Base-by-base conservation (phyloP, 805 yeast genomes). In the Barnettozyma populi region DNA sequence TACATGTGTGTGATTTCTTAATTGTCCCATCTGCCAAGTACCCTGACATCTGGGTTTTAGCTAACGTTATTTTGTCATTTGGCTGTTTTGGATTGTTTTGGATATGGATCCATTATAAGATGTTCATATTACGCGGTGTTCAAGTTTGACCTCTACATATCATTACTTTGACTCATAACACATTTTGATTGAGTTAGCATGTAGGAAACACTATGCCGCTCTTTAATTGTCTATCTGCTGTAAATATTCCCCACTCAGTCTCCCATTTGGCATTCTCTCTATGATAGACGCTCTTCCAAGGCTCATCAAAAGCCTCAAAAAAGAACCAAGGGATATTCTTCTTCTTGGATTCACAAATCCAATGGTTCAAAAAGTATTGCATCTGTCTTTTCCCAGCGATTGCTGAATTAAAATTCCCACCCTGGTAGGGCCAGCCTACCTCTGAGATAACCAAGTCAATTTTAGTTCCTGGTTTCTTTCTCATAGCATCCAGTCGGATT, bases 11-110 rank as follows among this genome's bases (percentile, higher is more conserved):
- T 7, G 96, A 90, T 48, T 57, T 64, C 34, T 55, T 65, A 20
- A 49, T 74, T 9, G 56, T 52, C 1, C 82, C 95, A 2, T 88
- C 92, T 1, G 51, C 62, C 1, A 61, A 65, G 35, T 84, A 80
- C 52, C 97, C 97, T 2, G 97, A 94, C 63, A 55, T 94, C 5
- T 88, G 94, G 90, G 87, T 87, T 0, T 73, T 92, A 21, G 75
- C 80, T 4, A 94, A 94, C 59, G 80, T 84, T 37, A 58, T 82
- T 0, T 59, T 90, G 3, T 84, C 94, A 0, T 90, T 88, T 60
- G 84, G 77, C 0, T 86, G 90, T 50, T 92, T 90, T 57, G 62
- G 68, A 0, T 59, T 85, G 41, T 87, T 87, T 57, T 90, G 90
- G 82, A 52, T 89, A n/a, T 94, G 97, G 96, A 75, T 77, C 34